Evolutionary conservation across 495 filamentous ascomycete genomes (phyloP).

Genomic region (Trichocladium antarcticum): DNA sequence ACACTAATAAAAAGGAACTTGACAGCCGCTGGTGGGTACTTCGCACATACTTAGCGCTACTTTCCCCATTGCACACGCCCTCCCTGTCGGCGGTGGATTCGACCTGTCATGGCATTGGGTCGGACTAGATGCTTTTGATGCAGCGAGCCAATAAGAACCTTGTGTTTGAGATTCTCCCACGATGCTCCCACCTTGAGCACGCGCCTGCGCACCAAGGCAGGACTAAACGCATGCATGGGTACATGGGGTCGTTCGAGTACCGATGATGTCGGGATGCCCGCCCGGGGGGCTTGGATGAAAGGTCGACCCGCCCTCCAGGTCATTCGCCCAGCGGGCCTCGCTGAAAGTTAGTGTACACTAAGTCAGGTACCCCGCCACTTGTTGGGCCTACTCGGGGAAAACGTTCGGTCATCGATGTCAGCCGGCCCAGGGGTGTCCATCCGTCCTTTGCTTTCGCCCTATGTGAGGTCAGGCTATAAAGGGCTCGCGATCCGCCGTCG

Average conservation of each 20-base stretch:
- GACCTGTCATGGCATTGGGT: slow-evolving; percentile 18
- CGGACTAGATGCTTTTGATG: slow-evolving; percentile 4
- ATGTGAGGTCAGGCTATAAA: slow-evolving; percentile 14
- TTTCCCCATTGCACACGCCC: slow-evolving; percentile 12
- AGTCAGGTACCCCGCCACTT: slow-evolving; percentile 8
- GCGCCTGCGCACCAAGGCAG: neutral
- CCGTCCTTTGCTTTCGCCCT: slow-evolving; percentile 12
- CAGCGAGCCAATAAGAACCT: slow-evolving; percentile 19
- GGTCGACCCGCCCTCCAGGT: no score
- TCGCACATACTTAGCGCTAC: slow-evolving; percentile 13
- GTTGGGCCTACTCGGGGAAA: slow-evolving; percentile 20
- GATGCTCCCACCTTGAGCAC: neutral
- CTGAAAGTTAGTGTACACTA: no score
- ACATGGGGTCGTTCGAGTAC: no score
- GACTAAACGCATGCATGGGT: neutral
- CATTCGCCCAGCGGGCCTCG: slow-evolving; percentile 1
- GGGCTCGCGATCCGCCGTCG: slow-evolving; percentile 12
- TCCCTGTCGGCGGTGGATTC: slow-evolving; percentile 14
- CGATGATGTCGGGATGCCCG: no score
- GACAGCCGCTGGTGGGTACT: slow-evolving; percentile 9
- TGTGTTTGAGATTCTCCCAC: slow-evolving; percentile 17
- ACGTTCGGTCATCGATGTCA: slow-evolving; percentile 26
- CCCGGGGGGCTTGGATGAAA: no score
- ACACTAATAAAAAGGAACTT: slow-evolving; percentile 11
- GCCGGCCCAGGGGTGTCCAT: slow-evolving; percentile 9